Evolutionary conservation across 768 basidiomycete species (phyloP).

Genomic region (Lactifluus pinguis): DNA sequence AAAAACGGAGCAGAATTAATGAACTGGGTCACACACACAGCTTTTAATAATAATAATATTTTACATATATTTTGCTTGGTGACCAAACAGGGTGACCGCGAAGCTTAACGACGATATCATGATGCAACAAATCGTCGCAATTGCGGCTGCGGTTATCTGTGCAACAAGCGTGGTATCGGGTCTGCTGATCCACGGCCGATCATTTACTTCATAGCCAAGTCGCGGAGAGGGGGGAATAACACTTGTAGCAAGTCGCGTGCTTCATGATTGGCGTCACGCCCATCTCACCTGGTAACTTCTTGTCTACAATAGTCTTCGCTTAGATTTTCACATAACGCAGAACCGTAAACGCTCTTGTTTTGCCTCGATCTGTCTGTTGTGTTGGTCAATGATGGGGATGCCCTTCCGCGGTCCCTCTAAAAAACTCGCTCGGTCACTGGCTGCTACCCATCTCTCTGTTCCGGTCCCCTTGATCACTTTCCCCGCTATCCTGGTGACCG

Average conservation of each 20-base stretch:
- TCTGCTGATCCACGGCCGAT: conserved; percentile 16
- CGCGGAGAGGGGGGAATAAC: conserved; percentile 10
- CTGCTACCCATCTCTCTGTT: not conserved
- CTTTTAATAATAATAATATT: not conserved
- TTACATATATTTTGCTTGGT: not conserved
- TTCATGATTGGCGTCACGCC: conserved; percentile 17
- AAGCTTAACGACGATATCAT: conserved; percentile 14
- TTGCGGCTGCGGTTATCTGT: not conserved
- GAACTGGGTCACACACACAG: not conserved
- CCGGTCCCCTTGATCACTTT: conserved; percentile 18
- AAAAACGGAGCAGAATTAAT: conserved; percentile 10
- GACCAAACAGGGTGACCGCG: conserved; percentile 2
- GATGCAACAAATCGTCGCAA: conserved; percentile 14
- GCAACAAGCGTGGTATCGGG: not conserved
- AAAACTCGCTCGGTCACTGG: conserved; percentile 2
- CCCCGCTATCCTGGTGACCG: conserved; percentile 16
- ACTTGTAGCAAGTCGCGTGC: conserved; percentile 12
- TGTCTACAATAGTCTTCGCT: conserved; percentile 6
- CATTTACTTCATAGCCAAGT: conserved; percentile 13
- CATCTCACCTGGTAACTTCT: conserved; percentile 11
- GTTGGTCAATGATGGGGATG: not conserved
- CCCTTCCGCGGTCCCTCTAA: conserved; percentile 13
- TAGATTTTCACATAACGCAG: conserved; percentile 10
- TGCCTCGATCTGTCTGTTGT: conserved; percentile 4
- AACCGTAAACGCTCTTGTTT: conserved; percentile 5